A percentile compares a stretch with the other conserved stretches of the same genome.
Evolutionary conservation across 208 protist species (phyloP).

Genomic region (Trypanosoma vivax): DNA sequence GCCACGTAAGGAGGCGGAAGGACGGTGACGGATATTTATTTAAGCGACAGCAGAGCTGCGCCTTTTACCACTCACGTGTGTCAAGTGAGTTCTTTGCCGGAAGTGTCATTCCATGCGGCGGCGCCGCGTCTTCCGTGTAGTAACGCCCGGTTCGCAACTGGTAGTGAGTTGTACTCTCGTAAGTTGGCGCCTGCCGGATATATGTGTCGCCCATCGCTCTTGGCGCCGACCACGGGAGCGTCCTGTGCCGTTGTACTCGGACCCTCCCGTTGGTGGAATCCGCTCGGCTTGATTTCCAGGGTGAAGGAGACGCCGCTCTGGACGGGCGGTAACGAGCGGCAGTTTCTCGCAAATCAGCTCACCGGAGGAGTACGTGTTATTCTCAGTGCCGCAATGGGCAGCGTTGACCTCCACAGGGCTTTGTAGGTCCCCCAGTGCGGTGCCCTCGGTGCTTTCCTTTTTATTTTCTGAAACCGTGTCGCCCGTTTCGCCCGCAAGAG

Average conservation of each 20-base stretch:
- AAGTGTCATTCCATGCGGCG: constrained; percentile 44
- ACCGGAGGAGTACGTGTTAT: constrained; percentile 32
- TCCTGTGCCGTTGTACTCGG: constrained; percentile 46
- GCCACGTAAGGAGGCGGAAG: not conserved
- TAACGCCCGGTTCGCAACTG: constrained; percentile 62
- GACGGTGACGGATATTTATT: constrained; percentile 19
- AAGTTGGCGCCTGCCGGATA: constrained; percentile 53
- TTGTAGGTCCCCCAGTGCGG: not conserved
- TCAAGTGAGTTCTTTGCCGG: constrained; percentile 40
- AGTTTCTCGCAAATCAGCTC: constrained; percentile 34
- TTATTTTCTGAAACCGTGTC: not conserved
- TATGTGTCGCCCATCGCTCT: constrained; percentile 58
- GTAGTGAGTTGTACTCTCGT: constrained; percentile 79
- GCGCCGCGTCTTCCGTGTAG: constrained; percentile 68
- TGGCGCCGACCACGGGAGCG: constrained; percentile 46
- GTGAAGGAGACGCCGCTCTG: constrained; percentile 51
- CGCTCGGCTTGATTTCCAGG: constrained; percentile 30
- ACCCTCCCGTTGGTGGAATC: constrained; percentile 37
- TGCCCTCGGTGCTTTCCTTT: not conserved
- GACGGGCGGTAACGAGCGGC: constrained; percentile 43
- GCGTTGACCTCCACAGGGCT: not conserved
- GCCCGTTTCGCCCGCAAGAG: not conserved
- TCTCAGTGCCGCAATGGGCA: constrained; percentile 4
- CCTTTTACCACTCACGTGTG: constrained; percentile 29
- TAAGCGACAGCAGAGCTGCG: constrained; percentile 21